Evolutionary conservation across 495 filamentous ascomycete genomes (phyloP), one percentile per base, ranked within the genome.

Genomic region (Hypoxylon subgilvum): DNA sequence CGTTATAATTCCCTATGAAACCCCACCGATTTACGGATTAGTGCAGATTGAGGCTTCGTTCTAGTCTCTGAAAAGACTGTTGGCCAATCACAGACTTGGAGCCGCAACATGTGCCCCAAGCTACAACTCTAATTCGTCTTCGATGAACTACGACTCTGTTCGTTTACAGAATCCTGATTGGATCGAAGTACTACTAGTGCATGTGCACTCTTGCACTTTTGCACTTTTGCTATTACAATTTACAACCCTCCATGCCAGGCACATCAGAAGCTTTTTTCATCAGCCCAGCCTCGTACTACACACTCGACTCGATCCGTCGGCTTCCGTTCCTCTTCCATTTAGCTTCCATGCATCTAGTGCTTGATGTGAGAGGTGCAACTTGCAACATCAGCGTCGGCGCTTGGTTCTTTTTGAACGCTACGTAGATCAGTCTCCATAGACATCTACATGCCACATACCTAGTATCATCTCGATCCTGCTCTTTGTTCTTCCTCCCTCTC

Each of bases 91-190:
- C 3, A 66, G 16, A 31, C 48, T 32, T 19, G 9, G 54, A 63
- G 48, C 39, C 52, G 40, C 45, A 58, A 56, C 62, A 66, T 64
- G 66, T 68, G 66, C 52, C 43, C 55, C 30, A 28, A 54, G 18
- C 66, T 31, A 49, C 50, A 61, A 49, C 57, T 63, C 47, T 68
- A 57, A 68, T 68, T 68, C 66, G 66, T 61, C 57, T 49, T 50
- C 51, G 58, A 41, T 18, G 8, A 38, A 46, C 6, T 13, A 12
- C 30, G 44, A 52, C n/a, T n/a, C n/a, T n/a, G n/a, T 6, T n/a
- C 38, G 19, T 48, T 40, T 12, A 14, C 10, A 27, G 21, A 22
- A 3, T 13, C 32, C 36, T 57, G 39, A 34, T 48, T 57, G 28
- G 52, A 4, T 19, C 27, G 9, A 57, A 12, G n/a, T 16, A 16